Evolutionary conservation across 495 filamentous ascomycete genomes (phyloP), one percentile per base, ranked within the genome.

Genomic region (Aspergillus bertholletiae): DNA sequence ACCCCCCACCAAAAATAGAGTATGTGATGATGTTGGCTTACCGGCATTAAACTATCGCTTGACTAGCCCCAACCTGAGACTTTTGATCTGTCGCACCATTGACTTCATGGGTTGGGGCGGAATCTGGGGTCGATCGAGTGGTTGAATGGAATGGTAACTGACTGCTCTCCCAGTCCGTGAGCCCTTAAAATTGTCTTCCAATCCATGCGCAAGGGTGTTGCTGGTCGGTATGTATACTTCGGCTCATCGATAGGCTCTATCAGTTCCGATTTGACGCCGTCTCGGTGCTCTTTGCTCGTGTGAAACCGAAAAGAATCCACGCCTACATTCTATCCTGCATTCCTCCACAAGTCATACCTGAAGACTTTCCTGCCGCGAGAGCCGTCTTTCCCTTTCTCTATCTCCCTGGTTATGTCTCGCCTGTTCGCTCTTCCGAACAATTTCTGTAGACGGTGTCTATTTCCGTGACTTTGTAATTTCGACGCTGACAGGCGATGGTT

Each of bases 331-430:
- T 63, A 56, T 60, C 51, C 54, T 57, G 55, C 61, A 63, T 63
- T 57, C 60, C 41, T 59, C 44, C 39, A 15, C 20, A 34, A 40
- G 44, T 35, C 21, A 23, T 11, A 21, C 34, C 18, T 30, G 21
- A n/a, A 27, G 21, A 21, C 18, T 5, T 39, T 20, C 13, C n/a
- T 40, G 15, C 37, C 13, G 13, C 18, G n/a, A 8, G 39, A n/a
- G 49, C 22, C 45, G 22, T 40, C 51, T 21, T 54, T 41, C 21
- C 12, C 35, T 48, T 53, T 56, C 55, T 44, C 53, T 63, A 57
- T 48, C 55, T 56, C 55, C 48, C 53, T 63, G 57, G 61, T 57
- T 51, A 60, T 63, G 57, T 51, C 50, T 58, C 51, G 46, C 55
- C 52, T 56, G 53, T 37, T 53, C 44, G 39, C 53, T 37, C 53